Base-by-base conservation (phyloP, 345 rosid genomes). In the Ricinus communis region DNA sequence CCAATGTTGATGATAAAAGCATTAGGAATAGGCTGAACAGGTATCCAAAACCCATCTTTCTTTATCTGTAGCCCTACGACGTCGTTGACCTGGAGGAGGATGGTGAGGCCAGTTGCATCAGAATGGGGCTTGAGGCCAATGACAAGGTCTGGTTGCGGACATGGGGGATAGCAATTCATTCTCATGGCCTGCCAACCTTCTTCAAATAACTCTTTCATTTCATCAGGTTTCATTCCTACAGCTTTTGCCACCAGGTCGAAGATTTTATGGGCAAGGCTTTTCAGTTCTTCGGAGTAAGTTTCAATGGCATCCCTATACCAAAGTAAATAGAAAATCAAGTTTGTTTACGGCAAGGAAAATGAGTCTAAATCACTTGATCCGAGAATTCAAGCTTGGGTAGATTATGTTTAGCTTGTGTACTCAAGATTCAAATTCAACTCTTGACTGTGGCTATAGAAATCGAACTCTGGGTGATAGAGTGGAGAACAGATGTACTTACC, bases 151-250 rank as follows among this genome's bases (percentile, higher is more conserved):
- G 74, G 72, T 50, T 61, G 54, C 19, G 76, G 63, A 43, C 82
- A 73, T 46, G 74, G 18, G 2, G 82, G 78, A 65, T 82, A 75
- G 56, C 72, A 75, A 24, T 75, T 75, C 77, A 75, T 62, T 64
- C 79, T 59, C 25, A 71, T 72, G 1, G 36, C 78, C 54, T 61
- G 79, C 62, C 55, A 80, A 41, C 74, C 73, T 68, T 1, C 72
- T 63, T 18, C 65, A 73, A 54, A 59, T 56, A 56, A n/a, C 27
- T 16, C 16, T 62, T 27, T 51, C n/a, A 76, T 47, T 11, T 54
- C 62, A 61, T 71, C 75, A 40, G 46, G 62, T 1, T 81, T 76
- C 65, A 78, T 54, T 65, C 74, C 76, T 70, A 70, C 41, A 38
- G 54, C 14, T 33, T 51, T 25, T 16, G 74, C 70, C 11, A 78